These are phyloP conservation scores for Solidago caesia DNA, from an alignment of 129 eudicot species.

Conservation along the genomic window DNA sequence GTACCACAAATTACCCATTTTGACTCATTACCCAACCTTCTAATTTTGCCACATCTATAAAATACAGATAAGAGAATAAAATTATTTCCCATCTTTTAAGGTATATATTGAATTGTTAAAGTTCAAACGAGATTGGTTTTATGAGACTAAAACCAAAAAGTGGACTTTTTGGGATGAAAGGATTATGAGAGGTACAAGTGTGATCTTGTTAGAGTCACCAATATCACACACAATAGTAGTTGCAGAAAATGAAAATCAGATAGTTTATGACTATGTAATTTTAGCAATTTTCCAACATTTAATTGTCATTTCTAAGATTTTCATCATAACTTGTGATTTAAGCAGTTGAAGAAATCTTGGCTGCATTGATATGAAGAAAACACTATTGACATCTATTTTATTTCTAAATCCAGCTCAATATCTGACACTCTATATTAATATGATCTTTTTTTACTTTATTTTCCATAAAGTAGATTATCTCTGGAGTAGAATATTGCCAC, in stretches of 20 bases:
- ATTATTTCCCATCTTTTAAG: neutral
- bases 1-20: no score
- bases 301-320: constrained; percentile 2
- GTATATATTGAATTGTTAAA: constrained; percentile 4
- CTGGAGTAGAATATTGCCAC: constrained; percentile 88
- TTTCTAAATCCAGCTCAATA: constrained; percentile 3
- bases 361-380: neutral
- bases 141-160: neutral
- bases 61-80: neutral
- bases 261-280: neutral
- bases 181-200: neutral
- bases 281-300: neutral
- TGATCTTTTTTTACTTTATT: constrained; percentile 7
- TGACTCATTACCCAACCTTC: no score
- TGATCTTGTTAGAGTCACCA: neutral
- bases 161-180: constrained; percentile 2
- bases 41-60: neutral
- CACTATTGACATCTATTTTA: neutral
- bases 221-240: neutral
- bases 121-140: neutral
- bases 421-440: neutral
- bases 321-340: constrained; percentile 8
- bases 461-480: constrained; percentile 44
- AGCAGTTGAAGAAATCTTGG: constrained; percentile 5
- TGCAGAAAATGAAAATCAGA: neutral